A percentile compares a stretch with the other conserved stretches of the same genome.
phyloP scores from a whole-genome alignment of 495 filamentous ascomycete species.

The Podospora pseudocomata region DNA sequence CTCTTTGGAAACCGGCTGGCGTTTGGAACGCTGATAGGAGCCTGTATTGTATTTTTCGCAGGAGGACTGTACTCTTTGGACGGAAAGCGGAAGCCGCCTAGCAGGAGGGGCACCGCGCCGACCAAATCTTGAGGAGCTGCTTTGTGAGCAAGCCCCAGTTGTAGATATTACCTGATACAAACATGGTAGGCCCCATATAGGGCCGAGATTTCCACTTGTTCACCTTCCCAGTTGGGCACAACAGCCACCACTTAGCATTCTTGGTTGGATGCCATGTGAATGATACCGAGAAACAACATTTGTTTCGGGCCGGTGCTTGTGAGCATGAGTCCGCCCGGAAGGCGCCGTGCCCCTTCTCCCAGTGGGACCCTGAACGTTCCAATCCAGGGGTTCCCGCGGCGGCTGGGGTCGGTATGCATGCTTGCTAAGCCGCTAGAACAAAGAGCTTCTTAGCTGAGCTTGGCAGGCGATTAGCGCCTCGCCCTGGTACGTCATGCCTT shows the following conservation, averaged over 20 bases:
- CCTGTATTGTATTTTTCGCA: constrained; percentile 78
- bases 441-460: constrained; percentile 20
- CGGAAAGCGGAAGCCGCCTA: constrained; percentile 38
- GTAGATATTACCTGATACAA: neutral
- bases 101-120: constrained; percentile 17
- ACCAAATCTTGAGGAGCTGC: constrained; percentile 20
- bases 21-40: constrained; percentile 71
- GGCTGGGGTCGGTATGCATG: constrained; percentile 29
- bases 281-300: neutral
- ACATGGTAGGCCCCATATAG: neutral
- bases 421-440: constrained; percentile 19
- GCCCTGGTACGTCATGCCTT: constrained; percentile 9
- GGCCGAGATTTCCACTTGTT: neutral
- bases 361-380: neutral
- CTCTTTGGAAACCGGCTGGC: constrained; percentile 83
- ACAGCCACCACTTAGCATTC: neutral
- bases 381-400: constrained; percentile 19
- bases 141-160: neutral
- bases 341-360: neutral
- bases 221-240: neutral
- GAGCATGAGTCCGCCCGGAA: neutral
- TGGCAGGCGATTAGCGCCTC: constrained; percentile 16
- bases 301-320: constrained; percentile 4
- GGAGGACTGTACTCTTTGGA: constrained; percentile 88
- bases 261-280: neutral